Conservation (phyloP, 148 eudicot species). For the Fallopia convolvulus region DNA sequence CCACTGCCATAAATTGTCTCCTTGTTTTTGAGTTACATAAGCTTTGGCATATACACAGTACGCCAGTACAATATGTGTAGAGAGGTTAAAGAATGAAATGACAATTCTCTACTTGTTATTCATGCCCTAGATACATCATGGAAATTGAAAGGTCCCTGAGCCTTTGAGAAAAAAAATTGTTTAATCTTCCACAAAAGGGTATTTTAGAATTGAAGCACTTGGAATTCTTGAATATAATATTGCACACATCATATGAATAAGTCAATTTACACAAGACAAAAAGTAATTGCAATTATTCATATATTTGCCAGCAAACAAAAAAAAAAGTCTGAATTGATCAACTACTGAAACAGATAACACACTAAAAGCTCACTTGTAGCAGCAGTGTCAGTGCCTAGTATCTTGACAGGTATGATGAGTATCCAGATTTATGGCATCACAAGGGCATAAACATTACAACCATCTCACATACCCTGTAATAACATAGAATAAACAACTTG, state of each 20-base stretch:
- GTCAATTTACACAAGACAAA: too few relatives aligned
- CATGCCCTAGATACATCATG: background rate
- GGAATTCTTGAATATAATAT: background rate
- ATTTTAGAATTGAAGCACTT: background rate
- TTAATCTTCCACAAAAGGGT: background rate
- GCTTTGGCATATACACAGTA: conserved; percentile 10
- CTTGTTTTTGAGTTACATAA: conserved; percentile 8
- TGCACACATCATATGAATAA: background rate
- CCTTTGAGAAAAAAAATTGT: background rate
- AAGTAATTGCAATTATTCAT: too few relatives aligned
- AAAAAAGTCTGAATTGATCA: background rate
- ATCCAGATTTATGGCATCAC: background rate
- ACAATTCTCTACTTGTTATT: background rate
- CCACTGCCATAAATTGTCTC: conserved; percentile 2
- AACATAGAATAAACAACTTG: background rate
- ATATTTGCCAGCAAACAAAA: too few relatives aligned
- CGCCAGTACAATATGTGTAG: background rate
- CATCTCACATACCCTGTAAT: background rate
- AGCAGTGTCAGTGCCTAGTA: background rate
- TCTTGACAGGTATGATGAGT: background rate
- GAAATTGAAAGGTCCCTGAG: background rate
- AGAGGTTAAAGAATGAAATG: conserved; percentile 8
- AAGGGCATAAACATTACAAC: background rate
- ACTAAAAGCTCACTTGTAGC: background rate
- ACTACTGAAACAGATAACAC: background rate